Evolutionary conservation across 1,284 basidiomycete genomes (phyloP).

Genomic region (Apiotrichum laibachii): DNA sequence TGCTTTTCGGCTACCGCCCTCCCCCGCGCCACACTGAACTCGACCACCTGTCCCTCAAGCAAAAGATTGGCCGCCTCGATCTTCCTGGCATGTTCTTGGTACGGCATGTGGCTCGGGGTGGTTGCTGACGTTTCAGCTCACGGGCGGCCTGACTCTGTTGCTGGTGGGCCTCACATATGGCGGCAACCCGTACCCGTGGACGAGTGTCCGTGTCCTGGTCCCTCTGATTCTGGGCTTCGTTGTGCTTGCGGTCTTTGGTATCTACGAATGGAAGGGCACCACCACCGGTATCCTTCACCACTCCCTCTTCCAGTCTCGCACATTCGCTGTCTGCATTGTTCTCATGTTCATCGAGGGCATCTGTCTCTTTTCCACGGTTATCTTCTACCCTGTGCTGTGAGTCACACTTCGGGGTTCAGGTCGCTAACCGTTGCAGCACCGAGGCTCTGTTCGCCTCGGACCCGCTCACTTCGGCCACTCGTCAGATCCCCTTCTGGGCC

Average conservation of each 20-base stretch:
- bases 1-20: conserved; percentile 10
- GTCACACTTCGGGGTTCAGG: not conserved
- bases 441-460: conserved; percentile 16
- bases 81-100: conserved; percentile 7
- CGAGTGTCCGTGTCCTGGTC: conserved; percentile 3
- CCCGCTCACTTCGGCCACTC: conserved; percentile 6
- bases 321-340: conserved; percentile 16
- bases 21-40: conserved; percentile 14
- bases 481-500: conserved; percentile 13
- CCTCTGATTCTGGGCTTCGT: conserved; percentile 10
- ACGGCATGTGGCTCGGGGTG: too few species aligned
- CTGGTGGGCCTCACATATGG: conserved; percentile 9
- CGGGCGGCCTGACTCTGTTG: conserved; percentile 3
- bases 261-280: conserved; percentile 17
- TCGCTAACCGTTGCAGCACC: conserved; percentile 3
- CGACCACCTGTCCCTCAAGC: conserved; percentile 9
- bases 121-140: not conserved
- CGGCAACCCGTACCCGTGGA: conserved; percentile 15
- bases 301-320: conserved; percentile 18
- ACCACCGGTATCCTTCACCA: conserved; percentile 17
- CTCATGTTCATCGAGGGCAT: conserved; percentile 25
- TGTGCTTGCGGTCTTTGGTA: conserved; percentile 1
- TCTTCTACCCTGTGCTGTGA: conserved; percentile 19
- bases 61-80: conserved; percentile 11
- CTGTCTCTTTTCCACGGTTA: conserved; percentile 12